Conservation (phyloP, 768 basidiomycete genomes). For the Inosperma sp. region DNA sequence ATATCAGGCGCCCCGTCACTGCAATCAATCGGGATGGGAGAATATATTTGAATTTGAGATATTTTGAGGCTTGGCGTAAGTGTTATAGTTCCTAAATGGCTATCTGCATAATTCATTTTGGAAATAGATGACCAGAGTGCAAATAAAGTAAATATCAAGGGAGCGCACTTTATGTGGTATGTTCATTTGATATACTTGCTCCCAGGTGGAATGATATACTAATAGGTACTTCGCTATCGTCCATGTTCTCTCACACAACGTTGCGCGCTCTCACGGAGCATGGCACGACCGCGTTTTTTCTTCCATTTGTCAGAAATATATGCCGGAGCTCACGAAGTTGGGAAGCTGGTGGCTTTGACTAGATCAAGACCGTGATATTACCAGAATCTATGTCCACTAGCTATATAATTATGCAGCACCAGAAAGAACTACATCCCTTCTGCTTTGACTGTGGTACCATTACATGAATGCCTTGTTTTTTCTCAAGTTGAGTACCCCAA, state of each 20-base stretch:
- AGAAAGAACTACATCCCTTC: too few relatives aligned
- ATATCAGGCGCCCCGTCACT: conserved; percentile 72
- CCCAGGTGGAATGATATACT: too few relatives aligned
- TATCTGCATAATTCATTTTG: neutral
- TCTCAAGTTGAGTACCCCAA: too few relatives aligned
- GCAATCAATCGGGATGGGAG: conserved; percentile 92
- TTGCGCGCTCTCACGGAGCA: conserved; percentile 81
- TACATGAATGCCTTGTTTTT: too few relatives aligned
- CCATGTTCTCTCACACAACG: conserved; percentile 91
- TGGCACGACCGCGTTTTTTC: conserved; percentile 96
- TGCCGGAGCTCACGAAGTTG: conserved; percentile 40
- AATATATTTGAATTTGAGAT: conserved; percentile 84
- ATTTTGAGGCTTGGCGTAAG: conserved; percentile 84
- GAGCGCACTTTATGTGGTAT: conserved; percentile 78
- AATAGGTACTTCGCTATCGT: conserved; percentile 90
- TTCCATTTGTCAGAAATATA: conserved; percentile 72
- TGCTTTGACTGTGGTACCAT: too few relatives aligned
- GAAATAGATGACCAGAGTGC: conserved; percentile 67
- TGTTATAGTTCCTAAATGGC: conserved; percentile 15
- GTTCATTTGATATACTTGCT: neutral
- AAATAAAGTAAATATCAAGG: conserved; percentile 40
- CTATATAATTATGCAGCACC: too few relatives aligned
- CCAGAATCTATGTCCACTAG: too few relatives aligned
- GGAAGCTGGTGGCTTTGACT: too few relatives aligned
- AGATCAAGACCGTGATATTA: too few relatives aligned